Evolutionary conservation across 345 rosid species (phyloP), one percentile per base, ranked within the genome.

Genomic region (Gynandropsis gynandra): DNA sequence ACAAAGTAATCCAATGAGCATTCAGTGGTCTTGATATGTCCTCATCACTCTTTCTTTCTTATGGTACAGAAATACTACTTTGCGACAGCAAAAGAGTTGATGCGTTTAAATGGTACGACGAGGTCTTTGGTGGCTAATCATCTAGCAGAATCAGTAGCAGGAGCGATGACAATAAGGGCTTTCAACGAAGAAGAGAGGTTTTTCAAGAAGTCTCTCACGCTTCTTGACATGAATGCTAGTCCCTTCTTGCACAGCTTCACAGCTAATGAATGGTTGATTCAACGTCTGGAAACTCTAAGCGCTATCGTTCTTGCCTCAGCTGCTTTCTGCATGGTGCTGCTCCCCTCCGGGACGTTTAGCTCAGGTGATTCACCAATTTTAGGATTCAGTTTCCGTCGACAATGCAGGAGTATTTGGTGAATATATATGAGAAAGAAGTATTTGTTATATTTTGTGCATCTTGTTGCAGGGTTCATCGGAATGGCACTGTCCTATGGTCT

Each of bases 401-500:
- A n/a, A n/a, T n/a, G n/a, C n/a, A n/a, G n/a, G n/a, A n/a, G n/a
- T n/a, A n/a, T n/a, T n/a, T n/a, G n/a, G n/a, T n/a, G n/a, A n/a
- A n/a, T n/a, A n/a, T n/a, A n/a, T n/a, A n/a, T n/a, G n/a, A n/a
- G n/a, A n/a, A n/a, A n/a, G n/a, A n/a, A n/a, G n/a, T n/a, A n/a
- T n/a, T n/a, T n/a, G n/a, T n/a, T n/a, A n/a, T n/a, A n/a, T n/a
- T n/a, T n/a, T n/a, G n/a, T n/a, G n/a, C n/a, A 40, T 24, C 29
- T 5, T 24, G n/a, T 5, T 24, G 5, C 81, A 85, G 95, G 95
- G 38, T 81, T 85, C 42, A 71, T 85, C 8, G 95, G 95, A 64
- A 75, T 85, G 89, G 84, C 95, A 18, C 71, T 85, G 58, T 81
- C 95, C 1, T 81, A 85, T 45, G 95, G 89, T 46, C 83, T 81